Base-by-base conservation (phyloP, 2,329 filamentous ascomycete genomes). In the Stagonosporopsis chrysanthemi region DNA sequence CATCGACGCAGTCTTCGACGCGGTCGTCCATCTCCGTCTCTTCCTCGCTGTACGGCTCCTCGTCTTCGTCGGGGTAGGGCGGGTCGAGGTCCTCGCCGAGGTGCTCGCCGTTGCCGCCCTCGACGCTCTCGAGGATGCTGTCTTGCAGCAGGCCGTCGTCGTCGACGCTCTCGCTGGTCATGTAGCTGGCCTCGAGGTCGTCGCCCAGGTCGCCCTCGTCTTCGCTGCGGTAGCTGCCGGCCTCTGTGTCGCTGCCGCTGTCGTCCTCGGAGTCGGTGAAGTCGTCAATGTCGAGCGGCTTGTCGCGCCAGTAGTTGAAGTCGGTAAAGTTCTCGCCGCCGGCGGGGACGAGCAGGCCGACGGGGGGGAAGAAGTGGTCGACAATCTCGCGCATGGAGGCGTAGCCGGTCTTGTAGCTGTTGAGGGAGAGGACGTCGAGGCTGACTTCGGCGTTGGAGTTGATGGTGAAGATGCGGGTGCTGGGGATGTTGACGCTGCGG, bases 391-490 rank as follows among this genome's bases (percentile, higher is more conserved):
- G 89, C 88, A 99, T 99, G 70, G 91, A 93, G 61, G 97, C 92
- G 74, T 99, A 99, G 62, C 91, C 97, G 69, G 96, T 94, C 79
- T 95, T 97, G 75, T 98, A 90, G 75, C 92, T 96, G 78, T 96
- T 97, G 52, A 98, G 83, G 61, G 88, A 94, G 40, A 98, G 81
- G 41, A 99, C 81, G 73, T 98, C 94, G 22, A 99, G 81, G 26
- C 90, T 94, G 28, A 99, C 93, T 76, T 99, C 95, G 1, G 94
- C 93, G 72, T 98, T 96, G 51, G 91, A 95, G 77, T 99, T 99
- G 82, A 99, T 99, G 15, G 95, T 97, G 77, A 99, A 99, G 67
- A 99, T 99, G 50, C 95, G 86, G 23, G 90, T 96, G 49, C 90
- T 89, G 0, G 95, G 95, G 38, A 99, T 97, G 73, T 97, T 96